Conservation (phyloP, 176 grass and related monocot species). For the Paspalum vaginatum region DNA sequence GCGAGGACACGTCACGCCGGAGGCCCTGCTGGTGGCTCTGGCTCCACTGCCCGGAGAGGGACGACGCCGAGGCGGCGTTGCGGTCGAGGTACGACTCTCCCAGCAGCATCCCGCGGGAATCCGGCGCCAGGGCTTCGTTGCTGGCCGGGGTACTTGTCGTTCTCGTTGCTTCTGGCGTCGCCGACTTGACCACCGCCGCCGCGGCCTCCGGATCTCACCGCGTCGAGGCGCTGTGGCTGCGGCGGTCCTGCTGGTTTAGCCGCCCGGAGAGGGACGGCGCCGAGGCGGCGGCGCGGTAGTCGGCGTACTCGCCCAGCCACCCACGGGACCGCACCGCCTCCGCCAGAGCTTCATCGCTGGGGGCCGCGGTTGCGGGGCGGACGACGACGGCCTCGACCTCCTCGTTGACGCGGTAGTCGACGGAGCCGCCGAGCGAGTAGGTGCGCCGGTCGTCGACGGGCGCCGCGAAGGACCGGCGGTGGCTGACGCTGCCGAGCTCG, state of each 20-base stretch:
- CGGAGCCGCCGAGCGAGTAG: conserved; percentile 72
- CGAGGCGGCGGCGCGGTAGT: conserved; percentile 69
- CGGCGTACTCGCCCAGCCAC: conserved; percentile 80
- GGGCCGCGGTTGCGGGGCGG: conserved; percentile 20
- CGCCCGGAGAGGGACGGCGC: conserved; percentile 63
- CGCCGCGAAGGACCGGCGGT: conserved; percentile 51
- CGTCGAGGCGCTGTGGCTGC: conserved; percentile 45
- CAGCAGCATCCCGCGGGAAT: conserved; percentile 59
- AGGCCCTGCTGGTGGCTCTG: conserved; percentile 56
- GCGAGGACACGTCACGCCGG: conserved; percentile 46
- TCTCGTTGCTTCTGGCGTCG: not conserved
- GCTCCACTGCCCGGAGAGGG: conserved; percentile 70
- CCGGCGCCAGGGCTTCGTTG: conserved; percentile 56
- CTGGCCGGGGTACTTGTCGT: conserved; percentile 20
- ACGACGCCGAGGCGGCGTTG: conserved; percentile 62
- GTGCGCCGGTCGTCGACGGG: conserved; percentile 47
- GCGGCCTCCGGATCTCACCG: conserved; percentile 60
- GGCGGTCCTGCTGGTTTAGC: conserved; percentile 61
- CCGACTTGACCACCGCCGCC: not conserved
- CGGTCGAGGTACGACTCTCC: conserved; percentile 70
- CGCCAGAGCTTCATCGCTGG: conserved; percentile 60
- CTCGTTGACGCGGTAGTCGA: conserved; percentile 88
- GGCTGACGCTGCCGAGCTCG: conserved; percentile 86
- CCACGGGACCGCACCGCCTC: conserved; percentile 64
- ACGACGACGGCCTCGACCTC: conserved; percentile 83